Base-by-base conservation (phyloP, 495 filamentous ascomycete genomes). In the Talaromyces borbonicus region DNA sequence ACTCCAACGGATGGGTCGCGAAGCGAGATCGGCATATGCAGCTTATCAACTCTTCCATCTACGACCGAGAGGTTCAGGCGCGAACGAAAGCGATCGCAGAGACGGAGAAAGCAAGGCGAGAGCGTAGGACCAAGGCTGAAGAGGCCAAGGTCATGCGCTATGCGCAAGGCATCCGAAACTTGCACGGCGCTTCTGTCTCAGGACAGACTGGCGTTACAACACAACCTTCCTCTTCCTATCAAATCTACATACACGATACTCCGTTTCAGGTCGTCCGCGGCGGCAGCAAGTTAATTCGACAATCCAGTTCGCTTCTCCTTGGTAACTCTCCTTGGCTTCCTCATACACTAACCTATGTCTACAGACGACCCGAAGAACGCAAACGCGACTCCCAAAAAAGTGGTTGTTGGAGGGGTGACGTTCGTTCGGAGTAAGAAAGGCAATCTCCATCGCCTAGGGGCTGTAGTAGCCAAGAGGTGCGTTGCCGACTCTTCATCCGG, bases 341-440 rank as follows among this genome's bases (percentile, higher is more conserved):
- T 25, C 9, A 39, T 18, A 35, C 15, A 48, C 24, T 45, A 50
- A 62, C 75, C 81, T 63, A 80, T 68, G 49, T 39, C 36, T 38
- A 15, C 52, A 84, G 85, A 77, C 63, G 76, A 82, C 51, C 61
- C 62, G 27, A 83, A 79, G 59, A 69, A 73, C 33, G 75, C 76
- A 48, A 79, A 74, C 46, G 69, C 73, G 18, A 95, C 90, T 5
- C 90, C 90, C 0, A 95, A 90, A 62, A 73, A 74, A 59, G 77
- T 86, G 22, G 70, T 69, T 4, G 68, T 97, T 50, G 87, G 80
- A 24, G 90, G 90, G 40, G 87, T 96, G 47, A 79, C 74, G 31
- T 97, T 95, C 62, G 75, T 87, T 50, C 77, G 90, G 46, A 95
- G 85, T 63, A 94, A 92, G 60, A 84, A 83, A 53, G 90, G 90